Evolutionary conservation across 2,329 filamentous ascomycete species (phyloP), one percentile per base, ranked within the genome.

Genomic region (Cladophialophora carrionii): DNA sequence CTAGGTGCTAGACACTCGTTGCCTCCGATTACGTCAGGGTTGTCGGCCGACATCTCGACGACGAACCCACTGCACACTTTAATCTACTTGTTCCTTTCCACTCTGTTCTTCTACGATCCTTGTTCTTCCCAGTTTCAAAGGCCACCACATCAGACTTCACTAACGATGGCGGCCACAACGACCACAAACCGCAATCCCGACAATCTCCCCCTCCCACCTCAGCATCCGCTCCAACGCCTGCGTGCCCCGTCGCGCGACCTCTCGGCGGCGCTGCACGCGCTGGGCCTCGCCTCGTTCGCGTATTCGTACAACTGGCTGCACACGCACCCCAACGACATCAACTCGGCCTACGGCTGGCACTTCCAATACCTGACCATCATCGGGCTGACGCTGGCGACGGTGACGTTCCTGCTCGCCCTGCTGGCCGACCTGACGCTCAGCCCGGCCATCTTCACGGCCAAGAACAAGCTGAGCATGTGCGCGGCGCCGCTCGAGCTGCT

Each of bases 321-420:
- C 55, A 75, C 78, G 8, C 76, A 81, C 66, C 79, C 79, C 7
- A 80, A 78, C 65, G 26, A 64, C 69, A 85, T 81, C 49, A 87
- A 84, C 69, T 78, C 84, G 14, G 83, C 84, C 41, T 88, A 86
- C 74, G 86, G 86, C 70, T 88, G 86, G 85, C 86, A 88, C 72
- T 82, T 88, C 66, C 86, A 88, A 76, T 88, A 86, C 72, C 78
- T 88, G 24, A 88, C 86, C 65, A 86, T 87, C 70, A 83, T 88
- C 71, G 86, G 86, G 51, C 79, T 88, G 6, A 76, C 80, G 4
- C 76, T 88, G 57, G 80, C 84, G 0, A 84, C 85, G 2, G 41
- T 81, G 52, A 86, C 85, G 37, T 87, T 87, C 74, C 63, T 75
- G 24, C 73, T 80, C 62, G 86, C 79, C 41, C 76, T 87, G 1